Evolutionary conservation across 2,329 filamentous ascomycete genomes (phyloP).

Genomic region (Fusarium keratoplasticum): DNA sequence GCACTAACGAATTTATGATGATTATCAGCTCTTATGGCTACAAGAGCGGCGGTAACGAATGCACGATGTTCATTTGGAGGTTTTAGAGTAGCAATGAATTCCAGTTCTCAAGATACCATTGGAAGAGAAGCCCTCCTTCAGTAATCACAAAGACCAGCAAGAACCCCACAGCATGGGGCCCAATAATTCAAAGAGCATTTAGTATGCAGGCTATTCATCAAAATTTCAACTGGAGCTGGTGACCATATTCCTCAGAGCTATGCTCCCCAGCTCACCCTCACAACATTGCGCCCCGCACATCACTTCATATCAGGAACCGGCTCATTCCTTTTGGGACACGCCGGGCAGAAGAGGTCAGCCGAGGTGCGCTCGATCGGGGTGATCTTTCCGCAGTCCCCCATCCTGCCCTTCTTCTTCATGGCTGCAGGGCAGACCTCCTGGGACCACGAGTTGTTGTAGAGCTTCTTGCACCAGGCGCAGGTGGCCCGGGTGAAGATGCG

Average conservation of each 20-base stretch:
- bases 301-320: background rate
- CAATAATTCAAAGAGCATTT: background rate
- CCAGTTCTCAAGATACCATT: background rate
- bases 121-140: background rate
- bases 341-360: background rate
- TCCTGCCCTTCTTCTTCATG: background rate
- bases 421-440: background rate
- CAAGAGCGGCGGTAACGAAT: background rate
- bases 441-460: background rate
- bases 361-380: background rate
- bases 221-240: background rate
- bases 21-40: no score
- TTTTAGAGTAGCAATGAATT: background rate
- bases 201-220: background rate
- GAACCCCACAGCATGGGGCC: background rate
- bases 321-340: background rate
- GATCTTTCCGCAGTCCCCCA: background rate
- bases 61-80: background rate
- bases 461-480: background rate
- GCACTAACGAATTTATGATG: background rate
- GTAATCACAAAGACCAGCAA: background rate
- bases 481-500: background rate
- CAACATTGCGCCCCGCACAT: background rate
- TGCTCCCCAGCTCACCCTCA: background rate
- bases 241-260: background rate